phyloP scores from a whole-genome alignment of 257 asterid genomes.

The Scutellaria barbata region DNA sequence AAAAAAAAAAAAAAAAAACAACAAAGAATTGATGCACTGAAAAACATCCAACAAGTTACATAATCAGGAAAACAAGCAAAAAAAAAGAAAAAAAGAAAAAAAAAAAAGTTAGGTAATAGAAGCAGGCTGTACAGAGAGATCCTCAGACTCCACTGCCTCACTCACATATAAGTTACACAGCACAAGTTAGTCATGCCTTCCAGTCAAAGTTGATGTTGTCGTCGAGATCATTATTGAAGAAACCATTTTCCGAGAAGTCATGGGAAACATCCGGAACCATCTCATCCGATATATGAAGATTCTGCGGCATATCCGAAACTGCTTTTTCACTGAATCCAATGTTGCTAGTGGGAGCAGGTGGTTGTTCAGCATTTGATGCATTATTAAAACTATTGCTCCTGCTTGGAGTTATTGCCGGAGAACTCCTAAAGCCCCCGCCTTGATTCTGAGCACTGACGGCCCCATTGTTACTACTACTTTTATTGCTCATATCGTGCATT shows the following conservation, averaged over 20 bases:
- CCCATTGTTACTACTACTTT: constrained; percentile 28
- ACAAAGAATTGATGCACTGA: constrained; percentile 29
- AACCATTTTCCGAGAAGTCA: constrained; percentile 71
- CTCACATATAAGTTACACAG: constrained; percentile 19
- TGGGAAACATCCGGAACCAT: constrained; percentile 61
- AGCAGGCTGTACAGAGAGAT: constrained; percentile 59
- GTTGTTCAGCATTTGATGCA: constrained; percentile 56
- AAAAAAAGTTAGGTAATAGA: constrained; percentile 25
- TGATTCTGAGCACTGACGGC: constrained; percentile 35
- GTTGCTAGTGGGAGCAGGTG: constrained; percentile 44
- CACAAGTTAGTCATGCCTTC: constrained; percentile 63
- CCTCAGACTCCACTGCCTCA: constrained; percentile 33
- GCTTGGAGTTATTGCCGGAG: constrained; percentile 49
- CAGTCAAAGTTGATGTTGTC: constrained; percentile 73
- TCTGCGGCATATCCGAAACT: constrained; percentile 54
- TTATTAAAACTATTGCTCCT: constrained; percentile 72
- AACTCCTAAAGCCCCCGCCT: constrained; percentile 54
- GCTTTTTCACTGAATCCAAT: constrained; percentile 58
- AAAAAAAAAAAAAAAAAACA: constrained; percentile 19
- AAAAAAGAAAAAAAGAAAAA: not conserved
- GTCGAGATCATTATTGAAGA: constrained; percentile 74
- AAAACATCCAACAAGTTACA: constrained; percentile 45
- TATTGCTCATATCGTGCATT: constrained; percentile 64
- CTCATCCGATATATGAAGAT: constrained; percentile 64
- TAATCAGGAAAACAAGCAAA: constrained; percentile 14